phyloP scores from a whole-genome alignment of 768 basidiomycete species.

The Leucosporidium yakuticum region DNA sequence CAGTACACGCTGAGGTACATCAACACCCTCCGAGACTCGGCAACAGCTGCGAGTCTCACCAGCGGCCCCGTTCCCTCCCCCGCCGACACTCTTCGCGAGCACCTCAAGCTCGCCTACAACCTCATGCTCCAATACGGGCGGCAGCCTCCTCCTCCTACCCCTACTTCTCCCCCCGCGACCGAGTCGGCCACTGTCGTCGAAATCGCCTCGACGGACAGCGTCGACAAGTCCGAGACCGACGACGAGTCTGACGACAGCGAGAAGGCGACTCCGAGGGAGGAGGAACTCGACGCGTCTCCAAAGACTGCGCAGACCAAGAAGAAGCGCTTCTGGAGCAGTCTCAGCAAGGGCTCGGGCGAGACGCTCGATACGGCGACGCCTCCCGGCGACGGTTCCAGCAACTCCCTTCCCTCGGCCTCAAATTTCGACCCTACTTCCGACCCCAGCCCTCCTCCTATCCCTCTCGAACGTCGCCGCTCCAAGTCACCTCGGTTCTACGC shows the following conservation, averaged over 20 bases:
- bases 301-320: not conserved
- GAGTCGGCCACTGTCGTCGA: not conserved
- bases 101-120: slow-evolving; percentile 39
- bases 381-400: not conserved
- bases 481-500: slow-evolving; percentile 1
- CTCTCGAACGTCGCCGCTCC: not conserved
- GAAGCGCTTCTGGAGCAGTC: not conserved
- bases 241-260: too few relatives aligned
- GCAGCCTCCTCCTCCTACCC: slow-evolving; percentile 1
- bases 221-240: too few relatives aligned
- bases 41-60: not conserved
- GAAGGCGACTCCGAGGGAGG: too few relatives aligned
- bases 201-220: too few relatives aligned
- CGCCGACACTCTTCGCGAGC: slow-evolving; percentile 32
- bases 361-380: too few relatives aligned
- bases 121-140: slow-evolving; percentile 37
- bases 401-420: not conserved
- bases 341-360: not conserved
- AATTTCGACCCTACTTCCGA: not conserved
- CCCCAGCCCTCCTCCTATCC: not conserved
- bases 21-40: not conserved
- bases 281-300: too few relatives aligned
- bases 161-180: not conserved
- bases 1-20: slow-evolving; percentile 23
- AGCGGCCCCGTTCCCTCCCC: slow-evolving; percentile 11